Evolutionary conservation across 306 rosid genomes (phyloP), one percentile per base, ranked within the genome.

Genomic region (Vigna radiata): DNA sequence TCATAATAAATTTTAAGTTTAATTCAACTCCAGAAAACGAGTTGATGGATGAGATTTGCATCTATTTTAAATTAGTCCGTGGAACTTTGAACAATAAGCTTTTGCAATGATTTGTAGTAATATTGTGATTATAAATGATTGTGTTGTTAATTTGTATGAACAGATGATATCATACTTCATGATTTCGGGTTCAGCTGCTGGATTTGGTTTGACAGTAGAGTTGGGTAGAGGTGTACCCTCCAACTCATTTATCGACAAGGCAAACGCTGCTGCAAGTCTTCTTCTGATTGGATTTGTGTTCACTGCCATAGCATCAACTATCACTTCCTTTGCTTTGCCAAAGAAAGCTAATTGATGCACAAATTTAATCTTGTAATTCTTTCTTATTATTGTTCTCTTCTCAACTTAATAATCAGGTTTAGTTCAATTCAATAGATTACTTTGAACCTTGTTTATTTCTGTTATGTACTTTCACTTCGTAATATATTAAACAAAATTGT

Each of bases 121-220:
- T 5, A 49, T 2, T 60, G 41, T 75, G 10, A 27, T 63, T 31
- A 17, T 14, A 7, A 41, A 17, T 19, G 7, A 41, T 41, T 23
- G 33, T 8, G 11, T 33, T 16, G 9, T 66, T 18, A 11, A 39
- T 69, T 46, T 54, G 2, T 3, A 27, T 78, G 55, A 7, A 48
- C 85, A 91, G 97, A 16, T 89, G 0, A 73, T 86, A 31, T 82
- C 92, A 70, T 91, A 86, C 41, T 3, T 88, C 43, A 59, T 91
- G 52, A 79, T 87, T 36, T 83, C 92, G 0, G 94, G 89, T 4
- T 79, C 89, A 12, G 91, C 87, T 1, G 89, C 92, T 15, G 97
- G 91, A 70, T 85, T 83, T 77, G 94, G 92, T 3, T 62, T 81
- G 13, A 68, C 89, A 0, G 17, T 59, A 10, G 97, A 89, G 43